phyloP scores from a whole-genome alignment of 371 early-diverging fungal genomes.

The Actinomortierella wolfii region DNA sequence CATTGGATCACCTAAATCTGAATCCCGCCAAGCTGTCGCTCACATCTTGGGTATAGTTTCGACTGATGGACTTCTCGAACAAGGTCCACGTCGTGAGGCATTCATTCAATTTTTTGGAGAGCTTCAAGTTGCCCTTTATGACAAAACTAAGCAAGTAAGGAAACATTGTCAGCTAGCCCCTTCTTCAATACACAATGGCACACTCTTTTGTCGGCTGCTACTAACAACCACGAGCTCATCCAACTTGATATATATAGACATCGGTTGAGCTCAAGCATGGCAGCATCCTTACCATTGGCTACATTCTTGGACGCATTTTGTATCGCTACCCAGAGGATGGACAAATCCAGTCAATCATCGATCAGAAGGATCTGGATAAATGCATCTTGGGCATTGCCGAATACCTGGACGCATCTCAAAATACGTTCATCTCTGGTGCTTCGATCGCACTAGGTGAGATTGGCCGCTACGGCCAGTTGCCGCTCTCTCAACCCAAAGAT shows the following conservation, averaged over 20 bases:
- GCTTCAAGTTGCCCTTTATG: conserved; percentile 20
- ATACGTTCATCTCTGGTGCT: conserved; percentile 56
- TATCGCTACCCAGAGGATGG: conserved; percentile 57
- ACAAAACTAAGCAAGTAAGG: conserved; percentile 31
- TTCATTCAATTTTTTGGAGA: conserved; percentile 54
- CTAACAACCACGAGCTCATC: too few relatives aligned
- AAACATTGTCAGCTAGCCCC: background rate
- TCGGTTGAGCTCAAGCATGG: conserved; percentile 68
- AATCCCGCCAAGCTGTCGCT: conserved; percentile 68
- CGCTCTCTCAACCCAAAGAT: conserved; percentile 21
- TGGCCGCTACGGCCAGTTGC: conserved; percentile 60
- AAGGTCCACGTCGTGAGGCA: conserved; percentile 42
- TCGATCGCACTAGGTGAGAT: conserved; percentile 70
- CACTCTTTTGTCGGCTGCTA: too few relatives aligned
- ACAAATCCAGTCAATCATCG: conserved; percentile 16
- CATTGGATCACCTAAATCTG: conserved; percentile 61
- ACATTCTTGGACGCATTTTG: conserved; percentile 61
- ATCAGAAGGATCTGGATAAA: conserved; percentile 39
- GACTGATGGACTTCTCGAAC: conserved; percentile 48
- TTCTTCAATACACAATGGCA: too few relatives aligned
- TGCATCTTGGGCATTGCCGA: conserved; percentile 49
- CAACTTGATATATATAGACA: conserved; percentile 6
- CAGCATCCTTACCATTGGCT: conserved; percentile 70
- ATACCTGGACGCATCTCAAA: conserved; percentile 57
- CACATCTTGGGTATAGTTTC: conserved; percentile 79